phyloP scores from a whole-genome alignment of 148 eudicot species.

The Cornus florida region DNA sequence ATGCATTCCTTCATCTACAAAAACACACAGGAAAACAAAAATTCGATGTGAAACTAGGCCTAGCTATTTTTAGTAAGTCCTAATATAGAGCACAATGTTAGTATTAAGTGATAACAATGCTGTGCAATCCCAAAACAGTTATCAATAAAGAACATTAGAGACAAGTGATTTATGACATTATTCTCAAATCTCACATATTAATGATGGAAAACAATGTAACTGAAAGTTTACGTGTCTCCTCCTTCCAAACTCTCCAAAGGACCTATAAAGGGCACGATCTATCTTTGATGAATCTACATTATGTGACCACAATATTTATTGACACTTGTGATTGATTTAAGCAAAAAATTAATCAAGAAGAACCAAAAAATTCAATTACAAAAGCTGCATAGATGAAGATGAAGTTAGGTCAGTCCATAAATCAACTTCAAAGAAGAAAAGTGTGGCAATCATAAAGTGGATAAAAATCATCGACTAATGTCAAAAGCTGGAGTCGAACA shows the following conservation, averaged over 20 bases:
- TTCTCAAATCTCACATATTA: not conserved
- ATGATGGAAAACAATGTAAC: not conserved
- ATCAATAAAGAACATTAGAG: not conserved
- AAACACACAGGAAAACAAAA: not conserved
- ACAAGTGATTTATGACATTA: not conserved
- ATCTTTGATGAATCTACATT: not conserved
- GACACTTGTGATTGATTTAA: not conserved
- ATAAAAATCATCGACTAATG: no score
- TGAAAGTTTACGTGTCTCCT: not conserved
- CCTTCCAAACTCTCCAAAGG: not conserved
- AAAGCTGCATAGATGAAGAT: no score
- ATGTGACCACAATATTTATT: not conserved
- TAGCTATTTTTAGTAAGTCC: not conserved
- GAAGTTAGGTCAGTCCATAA: no score
- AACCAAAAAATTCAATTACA: no score
- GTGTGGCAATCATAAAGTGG: no score
- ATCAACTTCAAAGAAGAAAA: no score
- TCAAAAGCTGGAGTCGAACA: no score
- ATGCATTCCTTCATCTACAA: not conserved
- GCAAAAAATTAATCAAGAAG: not conserved
- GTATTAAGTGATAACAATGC: not conserved
- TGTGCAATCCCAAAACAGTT: not conserved
- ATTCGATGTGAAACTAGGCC: not conserved
- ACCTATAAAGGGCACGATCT: not conserved
- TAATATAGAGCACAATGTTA: not conserved